Conservation (phyloP, 495 filamentous ascomycete species). For the Neurospora cerealis region DNA sequence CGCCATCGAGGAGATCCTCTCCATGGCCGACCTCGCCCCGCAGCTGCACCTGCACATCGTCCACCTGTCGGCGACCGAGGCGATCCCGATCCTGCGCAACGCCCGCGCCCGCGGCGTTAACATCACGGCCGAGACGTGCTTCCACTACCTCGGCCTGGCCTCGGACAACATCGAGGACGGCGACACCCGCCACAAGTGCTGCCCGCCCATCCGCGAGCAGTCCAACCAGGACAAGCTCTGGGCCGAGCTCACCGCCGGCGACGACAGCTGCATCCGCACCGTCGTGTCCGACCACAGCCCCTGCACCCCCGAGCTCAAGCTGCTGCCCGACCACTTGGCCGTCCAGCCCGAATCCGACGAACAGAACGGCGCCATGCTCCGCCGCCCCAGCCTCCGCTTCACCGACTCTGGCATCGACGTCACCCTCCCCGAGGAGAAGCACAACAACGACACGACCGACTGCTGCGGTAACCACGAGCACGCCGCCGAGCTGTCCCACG, state of each 20-base stretch:
- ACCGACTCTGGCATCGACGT: constrained; percentile 39
- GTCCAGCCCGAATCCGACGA: constrained; percentile 4
- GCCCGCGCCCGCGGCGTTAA: constrained; percentile 73
- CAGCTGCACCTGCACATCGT: constrained; percentile 87
- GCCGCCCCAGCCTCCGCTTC: constrained; percentile 15
- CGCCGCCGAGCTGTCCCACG: neutral
- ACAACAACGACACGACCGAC: neutral
- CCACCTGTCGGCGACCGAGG: constrained; percentile 84
- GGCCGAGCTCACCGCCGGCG: constrained; percentile 57
- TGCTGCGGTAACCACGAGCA: neutral
- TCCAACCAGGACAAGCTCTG: constrained; percentile 83
- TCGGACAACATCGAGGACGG: constrained; percentile 79
- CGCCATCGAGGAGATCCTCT: constrained; percentile 78
- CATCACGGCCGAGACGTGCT: constrained; percentile 95
- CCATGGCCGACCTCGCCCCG: constrained; percentile 70
- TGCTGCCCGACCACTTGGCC: constrained; percentile 59
- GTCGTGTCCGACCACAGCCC: constrained; percentile 96
- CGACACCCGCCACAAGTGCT: constrained; percentile 96
- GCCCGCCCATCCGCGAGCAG: constrained; percentile 81
- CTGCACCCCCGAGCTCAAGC: constrained; percentile 89
- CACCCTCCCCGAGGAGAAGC: constrained; percentile 17
- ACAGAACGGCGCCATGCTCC: constrained; percentile 17
- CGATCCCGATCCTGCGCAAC: constrained; percentile 76
- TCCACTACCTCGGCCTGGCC: constrained; percentile 91
- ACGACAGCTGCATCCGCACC: constrained; percentile 76